These are phyloP conservation scores for Herpetomonas samuelpessoai DNA, from an alignment of 208 protist genomes.

Conservation along the genomic window DNA sequence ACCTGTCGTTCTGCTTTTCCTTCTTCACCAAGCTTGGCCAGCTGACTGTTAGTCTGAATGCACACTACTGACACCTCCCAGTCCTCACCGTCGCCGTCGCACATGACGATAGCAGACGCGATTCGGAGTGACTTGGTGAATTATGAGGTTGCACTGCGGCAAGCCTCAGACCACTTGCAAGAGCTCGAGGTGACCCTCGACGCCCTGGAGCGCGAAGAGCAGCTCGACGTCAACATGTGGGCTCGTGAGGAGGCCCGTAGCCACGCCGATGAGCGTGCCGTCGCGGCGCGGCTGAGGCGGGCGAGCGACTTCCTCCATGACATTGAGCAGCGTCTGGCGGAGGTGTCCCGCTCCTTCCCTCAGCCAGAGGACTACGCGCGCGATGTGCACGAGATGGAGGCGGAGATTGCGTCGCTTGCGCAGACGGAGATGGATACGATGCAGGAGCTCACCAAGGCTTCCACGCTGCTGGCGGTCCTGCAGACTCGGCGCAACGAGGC, in stretches of 20 bases:
- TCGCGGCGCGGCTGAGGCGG: neutral
- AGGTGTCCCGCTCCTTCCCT: neutral
- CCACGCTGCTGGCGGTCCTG: neutral
- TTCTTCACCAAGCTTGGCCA: no score
- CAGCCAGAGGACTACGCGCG: neutral
- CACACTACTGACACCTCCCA: no score
- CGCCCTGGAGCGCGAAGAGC: neutral
- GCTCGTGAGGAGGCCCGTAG: neutral
- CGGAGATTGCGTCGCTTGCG: neutral
- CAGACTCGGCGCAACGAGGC: neutral
- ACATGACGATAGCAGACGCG: neutral
- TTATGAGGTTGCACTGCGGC: constrained; percentile 2
- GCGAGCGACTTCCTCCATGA: neutral
- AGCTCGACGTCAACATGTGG: neutral
- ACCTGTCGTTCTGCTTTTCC: no score
- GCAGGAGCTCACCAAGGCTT: neutral
- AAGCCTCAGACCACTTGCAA: neutral
- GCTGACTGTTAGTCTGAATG: no score
- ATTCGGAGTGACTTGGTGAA: constrained; percentile 2
- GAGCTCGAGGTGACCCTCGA: constrained; percentile 5
- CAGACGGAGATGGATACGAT: neutral
- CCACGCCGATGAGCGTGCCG: neutral
- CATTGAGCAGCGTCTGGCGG: neutral
- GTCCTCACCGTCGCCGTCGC: neutral
- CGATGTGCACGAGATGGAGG: neutral